Base-by-base conservation (phyloP, 768 basidiomycete genomes). In the Russula brevipes region DNA sequence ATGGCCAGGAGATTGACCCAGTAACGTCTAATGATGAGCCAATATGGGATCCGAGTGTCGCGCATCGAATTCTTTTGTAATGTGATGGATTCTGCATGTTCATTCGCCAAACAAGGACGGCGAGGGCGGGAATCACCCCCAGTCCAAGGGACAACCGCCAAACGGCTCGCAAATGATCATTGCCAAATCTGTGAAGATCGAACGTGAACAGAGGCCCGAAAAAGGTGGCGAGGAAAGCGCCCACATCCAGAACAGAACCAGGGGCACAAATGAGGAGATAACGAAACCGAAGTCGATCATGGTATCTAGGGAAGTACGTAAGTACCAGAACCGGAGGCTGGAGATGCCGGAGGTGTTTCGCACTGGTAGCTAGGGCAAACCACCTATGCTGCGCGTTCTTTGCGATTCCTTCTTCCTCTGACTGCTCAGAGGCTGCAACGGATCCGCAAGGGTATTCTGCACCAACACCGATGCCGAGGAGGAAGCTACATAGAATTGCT, bases 391-490 rank as follows among this genome's bases (percentile, higher is more conserved):
- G 94, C 5, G 88, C 81, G 57, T 85, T 85, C 75, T 90, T 92
- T 67, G 74, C 79, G 69, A 96, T 87, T 9, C 82, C 84, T 9
- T 83, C 79, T 72, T 91, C 89, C 72, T 97, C 95, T 2, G 92
- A 89, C 70, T 93, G 90, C 70, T 97, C 95, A 2, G 91, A 88
- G 7, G 88, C 88, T 5, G 92, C 89, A 16, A 94, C 91, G 0
- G 88, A 89, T 31, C 94, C 94, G 65, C 91, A 91, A 7, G 94
- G 94, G 67, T 95, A 95, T 73, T 91, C 90, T 5, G 89, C 90
- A 5, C 92, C 91, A 0, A 94, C 81, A 30, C 94, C 94, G 58
- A 95, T 87, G 42, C 95, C 95, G 50, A 94, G 79, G 1, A 97
- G 73, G 78, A 95, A 95, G 7, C 91, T 91, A 49, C 60, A 65